Conservation (phyloP, 805 yeast species). For the Yarrowia keelungensis region DNA sequence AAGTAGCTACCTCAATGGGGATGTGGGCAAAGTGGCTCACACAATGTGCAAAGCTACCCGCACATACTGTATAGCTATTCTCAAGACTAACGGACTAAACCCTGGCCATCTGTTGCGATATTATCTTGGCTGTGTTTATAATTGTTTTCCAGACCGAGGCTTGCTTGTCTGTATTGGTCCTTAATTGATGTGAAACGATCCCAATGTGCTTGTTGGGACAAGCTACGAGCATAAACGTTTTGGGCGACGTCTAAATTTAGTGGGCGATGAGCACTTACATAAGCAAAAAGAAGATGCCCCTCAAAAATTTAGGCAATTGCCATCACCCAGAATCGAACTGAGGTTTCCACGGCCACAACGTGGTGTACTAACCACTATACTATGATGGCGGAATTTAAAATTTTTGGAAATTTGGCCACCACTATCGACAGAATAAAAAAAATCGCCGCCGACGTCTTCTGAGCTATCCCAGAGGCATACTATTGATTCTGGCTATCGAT, state of each 20-base stretch:
- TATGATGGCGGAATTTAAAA: constrained; percentile 20
- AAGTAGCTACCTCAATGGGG: too few species aligned
- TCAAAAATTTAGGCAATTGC: constrained; percentile 10
- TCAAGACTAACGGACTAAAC: neutral
- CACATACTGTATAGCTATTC: neutral
- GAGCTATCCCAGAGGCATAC: too few species aligned
- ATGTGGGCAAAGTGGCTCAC: too few species aligned
- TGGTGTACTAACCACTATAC: constrained; percentile 40
- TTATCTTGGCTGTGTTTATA: constrained; percentile 8
- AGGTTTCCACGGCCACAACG: constrained; percentile 40
- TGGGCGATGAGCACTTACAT: neutral
- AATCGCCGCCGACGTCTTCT: neutral
- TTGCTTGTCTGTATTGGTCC: neutral
- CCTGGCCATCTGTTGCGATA: constrained; percentile 5
- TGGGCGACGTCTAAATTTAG: neutral
- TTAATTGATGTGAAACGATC: neutral
- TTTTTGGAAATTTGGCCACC: neutral
- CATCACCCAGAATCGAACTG: constrained; percentile 40
- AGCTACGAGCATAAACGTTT: constrained; percentile 16
- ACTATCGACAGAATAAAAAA: neutral
- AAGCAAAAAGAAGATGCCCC: neutral
- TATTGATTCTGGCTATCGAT: neutral
- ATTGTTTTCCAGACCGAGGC: constrained; percentile 3
- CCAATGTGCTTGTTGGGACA: constrained; percentile 1
- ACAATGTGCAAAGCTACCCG: neutral